Conservation (phyloP, 2,329 filamentous ascomycete genomes). For the Zopfia rhizophila region DNA sequence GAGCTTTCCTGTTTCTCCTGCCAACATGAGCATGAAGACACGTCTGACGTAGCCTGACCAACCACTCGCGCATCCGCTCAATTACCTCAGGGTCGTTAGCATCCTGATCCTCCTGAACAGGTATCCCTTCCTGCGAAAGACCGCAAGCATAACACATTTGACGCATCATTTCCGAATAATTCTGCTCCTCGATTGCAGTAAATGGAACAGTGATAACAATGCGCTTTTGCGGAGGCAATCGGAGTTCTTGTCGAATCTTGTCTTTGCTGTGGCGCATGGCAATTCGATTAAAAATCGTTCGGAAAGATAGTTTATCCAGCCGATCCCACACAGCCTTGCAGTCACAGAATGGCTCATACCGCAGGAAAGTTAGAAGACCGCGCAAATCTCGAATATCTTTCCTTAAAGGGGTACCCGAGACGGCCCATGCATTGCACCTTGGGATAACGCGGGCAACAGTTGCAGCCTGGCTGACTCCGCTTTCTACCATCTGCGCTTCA, state of each 20-base stretch:
- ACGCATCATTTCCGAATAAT: constrained; percentile 80
- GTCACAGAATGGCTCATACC: constrained; percentile 78
- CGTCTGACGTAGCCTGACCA: constrained; percentile 81
- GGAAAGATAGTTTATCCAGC: constrained; percentile 74
- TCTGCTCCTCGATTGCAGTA: constrained; percentile 88
- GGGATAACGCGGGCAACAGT: constrained; percentile 82
- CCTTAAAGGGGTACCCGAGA: constrained; percentile 89
- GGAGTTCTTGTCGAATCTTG: constrained; percentile 79
- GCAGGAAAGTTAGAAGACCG: constrained; percentile 83
- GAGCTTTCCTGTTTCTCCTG: constrained; percentile 69
- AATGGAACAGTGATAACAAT: constrained; percentile 91
- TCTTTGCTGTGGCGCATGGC: constrained; percentile 88
- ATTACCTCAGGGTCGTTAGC: constrained; percentile 66
- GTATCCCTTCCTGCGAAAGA: constrained; percentile 71
- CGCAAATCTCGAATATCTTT: constrained; percentile 81
- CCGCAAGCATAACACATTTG: constrained; percentile 78
- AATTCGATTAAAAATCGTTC: constrained; percentile 74
- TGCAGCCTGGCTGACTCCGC: constrained; percentile 84
- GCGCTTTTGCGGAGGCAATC: constrained; percentile 83
- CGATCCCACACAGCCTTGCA: constrained; percentile 73
- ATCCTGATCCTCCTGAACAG: constrained; percentile 71
- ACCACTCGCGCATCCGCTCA: constrained; percentile 81
- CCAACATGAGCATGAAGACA: constrained; percentile 88
- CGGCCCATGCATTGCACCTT: constrained; percentile 87
- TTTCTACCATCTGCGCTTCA: constrained; percentile 93